Conservation (phyloP, 2,329 filamentous ascomycete genomes). For the Ceratocystis colombiana region DNA sequence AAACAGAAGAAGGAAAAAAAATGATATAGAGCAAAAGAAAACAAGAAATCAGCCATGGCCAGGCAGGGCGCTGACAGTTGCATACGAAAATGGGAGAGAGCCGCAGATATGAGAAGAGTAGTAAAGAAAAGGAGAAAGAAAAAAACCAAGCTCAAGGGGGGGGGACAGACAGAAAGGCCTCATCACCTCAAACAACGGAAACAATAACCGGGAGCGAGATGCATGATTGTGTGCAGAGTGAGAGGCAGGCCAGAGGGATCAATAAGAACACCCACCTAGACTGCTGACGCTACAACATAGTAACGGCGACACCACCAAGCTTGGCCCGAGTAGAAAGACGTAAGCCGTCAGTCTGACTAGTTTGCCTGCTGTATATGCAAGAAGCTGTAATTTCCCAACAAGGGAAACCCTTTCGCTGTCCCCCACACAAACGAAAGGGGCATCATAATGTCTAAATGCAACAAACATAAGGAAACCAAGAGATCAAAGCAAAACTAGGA, state of each 20-base stretch:
- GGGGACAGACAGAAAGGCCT: neutral
- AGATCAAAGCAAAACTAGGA: constrained; percentile 17
- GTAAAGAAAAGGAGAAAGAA: constrained; percentile 7
- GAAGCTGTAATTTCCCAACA: constrained; percentile 11
- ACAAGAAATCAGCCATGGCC: neutral
- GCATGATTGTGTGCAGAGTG: neutral
- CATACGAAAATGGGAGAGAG: neutral
- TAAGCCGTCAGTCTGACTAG: neutral
- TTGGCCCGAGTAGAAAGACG: neutral
- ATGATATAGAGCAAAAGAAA: constrained; percentile 19
- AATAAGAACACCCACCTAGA: no score
- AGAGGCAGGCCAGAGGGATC: neutral
- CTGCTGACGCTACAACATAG: no score
- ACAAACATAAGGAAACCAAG: constrained; percentile 20
- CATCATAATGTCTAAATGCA: constrained; percentile 26
- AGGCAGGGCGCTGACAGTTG: neutral
- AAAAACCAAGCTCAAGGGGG: constrained; percentile 17
- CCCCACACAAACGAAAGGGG: constrained; percentile 19
- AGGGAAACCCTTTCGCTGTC: constrained; percentile 3
- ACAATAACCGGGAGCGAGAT: neutral
- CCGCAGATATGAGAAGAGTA: neutral
- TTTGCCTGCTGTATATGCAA: neutral
- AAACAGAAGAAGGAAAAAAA: constrained; percentile 14
- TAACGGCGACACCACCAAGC: neutral
- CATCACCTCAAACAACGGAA: neutral